Base-by-base conservation (phyloP, 495 filamentous ascomycete genomes). In the Talaromyces adpressus region DNA sequence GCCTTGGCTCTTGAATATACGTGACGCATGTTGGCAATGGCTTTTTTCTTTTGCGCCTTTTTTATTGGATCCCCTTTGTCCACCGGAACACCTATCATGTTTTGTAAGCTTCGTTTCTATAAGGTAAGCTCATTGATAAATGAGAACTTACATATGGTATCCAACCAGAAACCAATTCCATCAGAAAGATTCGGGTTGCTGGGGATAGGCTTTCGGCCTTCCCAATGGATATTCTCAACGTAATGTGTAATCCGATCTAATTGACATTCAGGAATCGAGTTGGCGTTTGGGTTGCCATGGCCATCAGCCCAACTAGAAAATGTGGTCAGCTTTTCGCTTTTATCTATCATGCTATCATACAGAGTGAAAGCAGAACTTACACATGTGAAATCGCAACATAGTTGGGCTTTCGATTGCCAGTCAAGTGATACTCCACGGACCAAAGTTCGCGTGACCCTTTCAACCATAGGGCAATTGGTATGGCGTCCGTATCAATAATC, bases 351-450 rank as follows among this genome's bases (percentile, higher is more conserved):
- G 6, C 20, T 23, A 11, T 23, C 6, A 7, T 30, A 30, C 6
- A 30, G 29, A 45, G 8, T 20, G 36, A 8, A 60, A 45, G 9
- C 20, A 60, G 51, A 45, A 39, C 59, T 61, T 51, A 61, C 59
- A 61, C 39, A 30, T 61, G 59, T 25, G 59, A 61, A 4, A 61
- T 61, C 2, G 59, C 59, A 23, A 61, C 39, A 61, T 49, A 61
- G 20, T 23, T 11, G n/a, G 39, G 34, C n/a, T 49, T 61, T 34
- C 39, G 36, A 5, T 52, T 47, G 18, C 25, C 36, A 20, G 39
- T 47, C 14, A 61, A 27, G 22, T 61, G 59, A 51, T 61, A 61
- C 16, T 61, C 59, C 22, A 51, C 34, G 14, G 59, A 61, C 59
- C 59, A 61, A 18, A 61, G 59, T n/a, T n/a, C 25, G 18, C 36